phyloP scores from a whole-genome alignment of 495 filamentous ascomycete genomes.

The Daldinia grandis region DNA sequence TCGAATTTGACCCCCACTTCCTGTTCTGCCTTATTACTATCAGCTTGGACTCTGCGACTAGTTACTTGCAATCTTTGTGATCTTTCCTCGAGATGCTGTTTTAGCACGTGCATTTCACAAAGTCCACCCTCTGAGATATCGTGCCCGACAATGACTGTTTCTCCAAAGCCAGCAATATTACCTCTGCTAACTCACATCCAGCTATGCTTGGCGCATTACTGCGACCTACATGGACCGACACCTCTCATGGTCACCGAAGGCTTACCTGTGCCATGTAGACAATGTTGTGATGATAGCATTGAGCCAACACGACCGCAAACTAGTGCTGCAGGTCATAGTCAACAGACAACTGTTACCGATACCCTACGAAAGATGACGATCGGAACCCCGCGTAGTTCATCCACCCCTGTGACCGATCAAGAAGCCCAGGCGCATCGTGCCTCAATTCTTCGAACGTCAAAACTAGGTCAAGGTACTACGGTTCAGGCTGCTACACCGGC shows the following conservation, averaged over 20 bases:
- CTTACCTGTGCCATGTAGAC: constrained; percentile 76
- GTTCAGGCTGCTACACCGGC: constrained; percentile 21
- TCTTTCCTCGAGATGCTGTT: constrained; percentile 14
- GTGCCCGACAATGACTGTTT: constrained; percentile 36
- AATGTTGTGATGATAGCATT: constrained; percentile 67
- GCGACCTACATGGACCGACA: constrained; percentile 93
- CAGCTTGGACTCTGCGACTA: constrained; percentile 5
- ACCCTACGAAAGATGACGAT: constrained; percentile 54
- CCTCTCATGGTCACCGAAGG: constrained; percentile 95
- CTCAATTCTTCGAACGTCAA: constrained; percentile 48
- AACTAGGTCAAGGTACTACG: constrained; percentile 23
- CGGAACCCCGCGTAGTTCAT: constrained; percentile 49
- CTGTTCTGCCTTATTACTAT: constrained; percentile 21
- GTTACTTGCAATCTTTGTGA: constrained; percentile 12
- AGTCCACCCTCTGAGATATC: constrained; percentile 3
- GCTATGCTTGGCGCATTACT: constrained; percentile 96
- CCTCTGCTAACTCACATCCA: constrained; percentile 60
- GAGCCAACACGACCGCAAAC: constrained; percentile 46
- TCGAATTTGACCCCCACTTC: constrained; percentile 26
- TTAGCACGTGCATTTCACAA: constrained; percentile 29
- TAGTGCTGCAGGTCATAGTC: constrained; percentile 46
- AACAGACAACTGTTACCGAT: constrained; percentile 49
- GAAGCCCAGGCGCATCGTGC: constrained; percentile 54
- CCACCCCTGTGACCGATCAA: constrained; percentile 50
- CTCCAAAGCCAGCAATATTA: constrained; percentile 38